These are phyloP conservation scores for Angomonas ambiguus DNA, from an alignment of 208 protist genomes.

Conservation along the genomic window DNA sequence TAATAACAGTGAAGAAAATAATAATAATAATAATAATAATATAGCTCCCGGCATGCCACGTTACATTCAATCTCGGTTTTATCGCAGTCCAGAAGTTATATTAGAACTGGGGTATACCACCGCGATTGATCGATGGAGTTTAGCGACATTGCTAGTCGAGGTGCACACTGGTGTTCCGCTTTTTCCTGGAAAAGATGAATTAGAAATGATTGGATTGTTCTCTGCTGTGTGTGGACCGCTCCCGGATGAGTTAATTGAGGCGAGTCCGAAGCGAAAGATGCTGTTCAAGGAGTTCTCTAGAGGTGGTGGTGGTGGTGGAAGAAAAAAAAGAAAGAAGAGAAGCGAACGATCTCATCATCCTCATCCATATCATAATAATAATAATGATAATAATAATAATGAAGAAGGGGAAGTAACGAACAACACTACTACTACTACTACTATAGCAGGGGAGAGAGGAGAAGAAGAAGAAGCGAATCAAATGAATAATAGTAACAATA, in stretches of 20 bases:
- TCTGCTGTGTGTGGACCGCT: slow-evolving; percentile 69
- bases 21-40: slow-evolving; percentile 12
- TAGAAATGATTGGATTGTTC: slow-evolving; percentile 94
- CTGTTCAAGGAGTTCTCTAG: slow-evolving; percentile 21
- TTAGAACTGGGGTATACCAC: slow-evolving; percentile 93
- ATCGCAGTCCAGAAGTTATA: slow-evolving; percentile 97
- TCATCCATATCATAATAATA: too few relatives aligned
- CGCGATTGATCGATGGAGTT: slow-evolving; percentile 98
- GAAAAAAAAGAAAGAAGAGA: too few relatives aligned
- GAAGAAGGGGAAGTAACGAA: too few relatives aligned
- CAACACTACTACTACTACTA: neutral
- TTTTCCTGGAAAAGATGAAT: slow-evolving; percentile 94
- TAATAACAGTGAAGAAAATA: slow-evolving; percentile 2
- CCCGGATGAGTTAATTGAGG: slow-evolving; percentile 71
- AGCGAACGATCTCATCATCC: too few relatives aligned
- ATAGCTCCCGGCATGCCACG: neutral
- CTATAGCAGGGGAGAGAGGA: too few relatives aligned
- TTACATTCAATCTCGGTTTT: slow-evolving; percentile 96
- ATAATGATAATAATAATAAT: too few relatives aligned
- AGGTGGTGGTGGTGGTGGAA: too few relatives aligned
- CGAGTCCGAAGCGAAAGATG: slow-evolving; percentile 51
- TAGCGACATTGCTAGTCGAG: slow-evolving; percentile 98
- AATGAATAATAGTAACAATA: neutral
- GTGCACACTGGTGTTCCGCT: slow-evolving; percentile 96
- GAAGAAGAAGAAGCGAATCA: too few relatives aligned